Base-by-base conservation (phyloP, 768 basidiomycete species). In the Suillus occidentalis region DNA sequence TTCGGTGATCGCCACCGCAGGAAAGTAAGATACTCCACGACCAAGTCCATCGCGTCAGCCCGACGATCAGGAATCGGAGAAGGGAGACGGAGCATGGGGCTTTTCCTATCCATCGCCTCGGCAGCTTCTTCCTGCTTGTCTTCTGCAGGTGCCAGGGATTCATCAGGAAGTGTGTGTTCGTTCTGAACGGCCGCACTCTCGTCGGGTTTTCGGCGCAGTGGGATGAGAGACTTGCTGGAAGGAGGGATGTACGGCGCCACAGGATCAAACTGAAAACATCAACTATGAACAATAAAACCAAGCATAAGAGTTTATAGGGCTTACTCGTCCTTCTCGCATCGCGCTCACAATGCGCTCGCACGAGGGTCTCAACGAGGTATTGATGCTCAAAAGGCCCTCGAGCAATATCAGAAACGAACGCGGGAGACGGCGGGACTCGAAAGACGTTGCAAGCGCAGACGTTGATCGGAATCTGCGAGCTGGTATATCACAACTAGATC, bases 391-490 rank as follows among this genome's bases (percentile, higher is more conserved):
- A 50, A 97, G 80, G 63, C 84, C 83, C 66, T 94, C 91, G 34
- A 97, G 78, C 16, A 96, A 76, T 1, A 91, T 80, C 6, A 95
- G 79, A 66, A 89, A 88, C 6, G 89, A 82, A 5, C 86, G 79
- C 3, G 94, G 91, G 0, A 97, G 77, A 49, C 88, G 84, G n/a
- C 95, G 83, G 4, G 86, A 79, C 66, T 89, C 87, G 66, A 94
- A 93, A 1, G 83, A 76, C 0, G 84, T 76, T 3, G 81, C 80
- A 36, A 92, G 69, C 0, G 79, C 76, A 3, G 84, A 65, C 0
- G 82, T 85, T 0, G 86, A 83, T 68, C 79, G 80, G 73, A 87
- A 88, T 5, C 85, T 86, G 28, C 5, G n/a, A 25, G 16, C 62
- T 47, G 39, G 49, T 70, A 66, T 36, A 43, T 60, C 31, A 31